Conservation (phyloP, 1,284 basidiomycete genomes). For the Ceratobasidium sp. region DNA sequence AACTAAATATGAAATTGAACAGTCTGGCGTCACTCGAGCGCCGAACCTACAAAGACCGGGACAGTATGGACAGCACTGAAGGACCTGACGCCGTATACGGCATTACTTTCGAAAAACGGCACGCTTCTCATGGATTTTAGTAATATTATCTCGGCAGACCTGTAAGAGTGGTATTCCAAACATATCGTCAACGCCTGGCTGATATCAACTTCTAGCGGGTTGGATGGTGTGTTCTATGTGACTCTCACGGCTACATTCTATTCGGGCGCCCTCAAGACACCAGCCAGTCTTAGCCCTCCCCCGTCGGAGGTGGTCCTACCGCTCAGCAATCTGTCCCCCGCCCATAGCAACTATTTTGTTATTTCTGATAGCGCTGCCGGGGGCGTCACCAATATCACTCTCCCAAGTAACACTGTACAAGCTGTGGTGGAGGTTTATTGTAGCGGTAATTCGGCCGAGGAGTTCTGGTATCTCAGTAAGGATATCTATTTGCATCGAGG, state of each 20-base stretch:
- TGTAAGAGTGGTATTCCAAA: slow-evolving; percentile 13
- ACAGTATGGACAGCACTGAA: slow-evolving; percentile 50
- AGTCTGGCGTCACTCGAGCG: slow-evolving; percentile 52
- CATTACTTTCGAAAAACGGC: slow-evolving; percentile 46
- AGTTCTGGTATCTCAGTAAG: slow-evolving; percentile 50
- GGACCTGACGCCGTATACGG: slow-evolving; percentile 49
- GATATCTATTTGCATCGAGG: not conserved
- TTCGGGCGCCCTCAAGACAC: slow-evolving; percentile 10
- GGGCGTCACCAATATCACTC: slow-evolving; percentile 10
- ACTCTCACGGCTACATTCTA: slow-evolving; percentile 47
- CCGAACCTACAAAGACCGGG: slow-evolving; percentile 50
- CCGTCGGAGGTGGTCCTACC: slow-evolving; percentile 46
- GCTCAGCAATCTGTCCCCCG: slow-evolving; percentile 51
- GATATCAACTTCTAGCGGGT: slow-evolving; percentile 25
- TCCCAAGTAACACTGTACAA: slow-evolving; percentile 44
- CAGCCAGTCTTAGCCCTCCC: slow-evolving; percentile 8
- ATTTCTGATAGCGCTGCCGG: slow-evolving; percentile 44
- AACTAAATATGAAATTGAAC: not conserved
- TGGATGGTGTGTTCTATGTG: slow-evolving; percentile 45
- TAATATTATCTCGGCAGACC: slow-evolving; percentile 41
- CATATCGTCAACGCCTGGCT: not conserved
- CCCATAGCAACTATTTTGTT: slow-evolving; percentile 56
- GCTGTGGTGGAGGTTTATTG: slow-evolving; percentile 48
- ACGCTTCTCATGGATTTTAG: slow-evolving; percentile 46
- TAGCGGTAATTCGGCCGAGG: slow-evolving; percentile 49